A percentile compares a stretch with the other conserved stretches of the same genome.
phyloP scores from a whole-genome alignment of 805 yeast species.

The Phaffomyces thermotolerans region DNA sequence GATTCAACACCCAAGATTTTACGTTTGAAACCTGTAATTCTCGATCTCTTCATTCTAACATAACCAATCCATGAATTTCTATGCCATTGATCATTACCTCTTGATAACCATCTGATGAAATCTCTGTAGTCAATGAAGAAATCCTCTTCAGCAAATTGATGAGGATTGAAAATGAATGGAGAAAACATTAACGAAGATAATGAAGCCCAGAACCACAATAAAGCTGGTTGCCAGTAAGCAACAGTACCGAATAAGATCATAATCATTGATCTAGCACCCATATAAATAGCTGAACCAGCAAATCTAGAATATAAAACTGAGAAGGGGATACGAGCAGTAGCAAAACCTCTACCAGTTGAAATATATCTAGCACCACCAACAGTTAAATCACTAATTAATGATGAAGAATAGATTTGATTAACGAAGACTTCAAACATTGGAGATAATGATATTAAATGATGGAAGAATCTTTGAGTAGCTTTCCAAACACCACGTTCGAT shows the following conservation, averaged over 20 bases:
- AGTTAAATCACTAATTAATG: slow-evolving; percentile 62
- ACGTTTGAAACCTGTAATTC: slow-evolving; percentile 77
- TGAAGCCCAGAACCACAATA: slow-evolving; percentile 97
- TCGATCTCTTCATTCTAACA: slow-evolving; percentile 73
- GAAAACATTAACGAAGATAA: slow-evolving; percentile 81
- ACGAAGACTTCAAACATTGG: slow-evolving; percentile 82
- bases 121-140: slow-evolving; percentile 95
- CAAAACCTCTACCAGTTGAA: slow-evolving; percentile 83
- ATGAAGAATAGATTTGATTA: slow-evolving; percentile 69
- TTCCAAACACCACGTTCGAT: slow-evolving; percentile 79
- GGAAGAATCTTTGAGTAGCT: slow-evolving; percentile 59
- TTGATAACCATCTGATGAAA: slow-evolving; percentile 82
- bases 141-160: slow-evolving; percentile 94
- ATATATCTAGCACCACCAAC: slow-evolving; percentile 86
- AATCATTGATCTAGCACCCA: slow-evolving; percentile 75
- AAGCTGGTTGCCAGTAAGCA: slow-evolving; percentile 86
- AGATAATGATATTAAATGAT: slow-evolving; percentile 63
- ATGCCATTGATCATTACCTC: slow-evolving; percentile 87
- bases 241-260: slow-evolving; percentile 67
- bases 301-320: slow-evolving; percentile 68
- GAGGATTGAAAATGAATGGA: slow-evolving; percentile 95
- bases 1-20: slow-evolving; percentile 70
- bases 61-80: slow-evolving; percentile 87
- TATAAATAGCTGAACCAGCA: slow-evolving; percentile 75
- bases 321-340: slow-evolving; percentile 73